Evolutionary conservation across 352 stramenopile species (phyloP).

Genomic region (Phytophthora pini): DNA sequence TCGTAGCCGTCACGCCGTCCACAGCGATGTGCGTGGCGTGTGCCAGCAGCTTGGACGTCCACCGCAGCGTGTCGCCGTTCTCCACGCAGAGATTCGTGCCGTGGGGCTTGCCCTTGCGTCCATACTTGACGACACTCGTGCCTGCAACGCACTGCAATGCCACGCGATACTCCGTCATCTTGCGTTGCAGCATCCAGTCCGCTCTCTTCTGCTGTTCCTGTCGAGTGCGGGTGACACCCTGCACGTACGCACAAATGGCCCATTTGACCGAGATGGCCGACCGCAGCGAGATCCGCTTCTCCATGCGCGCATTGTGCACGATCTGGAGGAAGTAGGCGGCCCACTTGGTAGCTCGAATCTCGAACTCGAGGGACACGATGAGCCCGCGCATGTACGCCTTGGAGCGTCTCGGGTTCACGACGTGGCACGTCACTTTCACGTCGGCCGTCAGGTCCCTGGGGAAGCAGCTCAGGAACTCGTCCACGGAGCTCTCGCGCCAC

Average conservation of each 20-base stretch:
- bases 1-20: constrained; percentile 37
- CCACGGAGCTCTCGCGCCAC: constrained; percentile 41
- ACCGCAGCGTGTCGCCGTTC: constrained; percentile 80
- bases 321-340: constrained; percentile 78
- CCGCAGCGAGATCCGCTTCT: constrained; percentile 33
- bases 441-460: constrained; percentile 56
- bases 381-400: constrained; percentile 45
- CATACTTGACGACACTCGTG: constrained; percentile 79
- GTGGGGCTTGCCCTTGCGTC: constrained; percentile 82
- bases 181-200: constrained; percentile 67
- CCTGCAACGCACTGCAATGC: constrained; percentile 81
- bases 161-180: constrained; percentile 88
- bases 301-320: constrained; percentile 42
- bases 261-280: constrained; percentile 67
- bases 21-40: constrained; percentile 42
- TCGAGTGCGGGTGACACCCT: constrained; percentile 50
- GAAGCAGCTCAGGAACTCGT: constrained; percentile 41
- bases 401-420: constrained; percentile 31
- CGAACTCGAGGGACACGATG: constrained; percentile 65
- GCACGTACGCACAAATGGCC: constrained; percentile 65
- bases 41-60: constrained; percentile 77
- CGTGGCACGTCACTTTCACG: constrained; percentile 48
- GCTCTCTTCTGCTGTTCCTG: constrained; percentile 48
- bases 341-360: constrained; percentile 84
- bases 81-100: constrained; percentile 76